A percentile compares a stretch with the other conserved stretches of the same genome.
These are phyloP conservation scores for Paracoccidioides lutzii DNA, from an alignment of 2,329 filamentous ascomycete species.

Conservation along the genomic window DNA sequence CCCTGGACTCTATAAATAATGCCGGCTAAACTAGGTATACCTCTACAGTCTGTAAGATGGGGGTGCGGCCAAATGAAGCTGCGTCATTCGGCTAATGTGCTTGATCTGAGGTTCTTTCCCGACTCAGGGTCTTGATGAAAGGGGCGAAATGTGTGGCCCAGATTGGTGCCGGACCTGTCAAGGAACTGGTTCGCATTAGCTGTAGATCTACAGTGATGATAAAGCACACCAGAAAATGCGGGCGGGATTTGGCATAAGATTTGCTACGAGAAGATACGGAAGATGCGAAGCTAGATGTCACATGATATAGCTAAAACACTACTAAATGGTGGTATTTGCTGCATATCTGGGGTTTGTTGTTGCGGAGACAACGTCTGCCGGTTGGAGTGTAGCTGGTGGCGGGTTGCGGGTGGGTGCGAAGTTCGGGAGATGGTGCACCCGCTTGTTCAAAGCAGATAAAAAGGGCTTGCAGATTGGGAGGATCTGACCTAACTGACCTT, in stretches of 20 bases:
- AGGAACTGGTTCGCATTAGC: not conserved
- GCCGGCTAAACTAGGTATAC: not conserved
- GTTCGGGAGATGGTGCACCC: not conserved
- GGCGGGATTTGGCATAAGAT: not conserved
- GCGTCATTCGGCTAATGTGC: not conserved
- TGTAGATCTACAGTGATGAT: not conserved
- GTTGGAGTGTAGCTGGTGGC: too few species aligned
- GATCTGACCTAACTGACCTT: constrained; percentile 8
- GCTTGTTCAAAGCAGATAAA: constrained; percentile 3
- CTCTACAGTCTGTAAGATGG: too few species aligned
- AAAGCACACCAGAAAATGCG: not conserved
- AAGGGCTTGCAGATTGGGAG: constrained; percentile 7
- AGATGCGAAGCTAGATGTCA: not conserved
- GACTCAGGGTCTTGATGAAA: not conserved
- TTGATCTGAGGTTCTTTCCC: not conserved
- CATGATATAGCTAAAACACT: not conserved
- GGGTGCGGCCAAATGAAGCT: not conserved
- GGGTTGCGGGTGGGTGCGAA: too few species aligned
- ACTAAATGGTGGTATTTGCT: not conserved
- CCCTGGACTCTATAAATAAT: too few species aligned
- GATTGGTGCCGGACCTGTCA: not conserved
- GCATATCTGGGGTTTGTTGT: too few species aligned
- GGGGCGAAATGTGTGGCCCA: not conserved
- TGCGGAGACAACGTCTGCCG: too few species aligned
- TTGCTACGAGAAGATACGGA: too few species aligned